Evolutionary conservation across 495 filamentous ascomycete species (phyloP), one percentile per base, ranked within the genome.

Genomic region (Penicillium paradoxum): DNA sequence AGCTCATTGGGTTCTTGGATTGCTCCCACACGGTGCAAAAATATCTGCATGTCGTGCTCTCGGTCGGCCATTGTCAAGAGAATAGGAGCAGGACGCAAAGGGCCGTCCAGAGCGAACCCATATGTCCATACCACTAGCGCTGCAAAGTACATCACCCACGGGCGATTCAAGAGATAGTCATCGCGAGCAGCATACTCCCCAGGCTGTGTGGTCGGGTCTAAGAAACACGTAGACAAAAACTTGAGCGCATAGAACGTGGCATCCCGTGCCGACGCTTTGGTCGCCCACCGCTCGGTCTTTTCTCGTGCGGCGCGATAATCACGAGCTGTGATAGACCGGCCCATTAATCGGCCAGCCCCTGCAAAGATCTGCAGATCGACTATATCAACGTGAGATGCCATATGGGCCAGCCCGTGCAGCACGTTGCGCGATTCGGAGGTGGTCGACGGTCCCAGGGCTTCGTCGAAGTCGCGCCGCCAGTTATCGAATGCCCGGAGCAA

Each of bases 341-440:
- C 92, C 30, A 98, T 80, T 9, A 97, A 76, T 18, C 91, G 77
- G 50, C 84, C 83, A 0, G 92, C 90, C 2, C 90, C 85, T 8
- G 91, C 93, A 64, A 95, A 97, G 54, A 97, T 93, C 68, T 97
- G 93, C 62, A 91, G 91, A 66, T 97, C 92, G n/a, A 92, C 88
- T 40, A 97, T 88, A 63, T 97, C 93, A 8, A 97, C 92, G 65
- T 97, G 92, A 78, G 95, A 96, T 3, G 88, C 90, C 90, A 98
- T 97, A 66, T 98, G 93, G 3, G 93, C 95, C 8, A 98, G 74
- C 53, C 92, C 89, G 63, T 98, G 92, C 40, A 97, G 74, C 15
- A 96, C 91, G 19, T 85, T 92, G 40, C 90, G 82, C 56, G 83
- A 88, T 62, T 97, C 88, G 55, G 63, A 63, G 44, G 65, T 64